Conservation (phyloP, 2,329 filamentous ascomycete species). For the Aspergillus niger region DNA sequence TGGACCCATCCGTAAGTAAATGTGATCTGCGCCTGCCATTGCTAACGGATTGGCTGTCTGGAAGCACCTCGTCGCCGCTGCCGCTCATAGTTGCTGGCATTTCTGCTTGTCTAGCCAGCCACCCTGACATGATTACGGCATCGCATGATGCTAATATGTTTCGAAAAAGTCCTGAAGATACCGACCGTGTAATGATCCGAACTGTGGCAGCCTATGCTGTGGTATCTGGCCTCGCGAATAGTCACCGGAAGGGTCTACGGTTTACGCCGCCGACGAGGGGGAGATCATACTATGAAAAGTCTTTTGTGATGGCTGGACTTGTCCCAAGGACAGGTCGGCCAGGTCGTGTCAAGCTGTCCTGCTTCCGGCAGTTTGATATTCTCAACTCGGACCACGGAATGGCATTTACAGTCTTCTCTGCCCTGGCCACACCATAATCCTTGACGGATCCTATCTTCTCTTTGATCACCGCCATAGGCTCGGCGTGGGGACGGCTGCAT, state of each 20-base stretch:
- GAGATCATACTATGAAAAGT: conserved; percentile 57
- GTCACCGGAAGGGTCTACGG: conserved; percentile 26
- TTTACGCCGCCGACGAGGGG: conserved; percentile 35
- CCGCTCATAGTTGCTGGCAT: conserved; percentile 34
- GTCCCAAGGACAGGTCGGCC: conserved; percentile 52
- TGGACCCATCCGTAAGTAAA: conserved; percentile 27
- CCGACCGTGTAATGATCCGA: conserved; percentile 28
- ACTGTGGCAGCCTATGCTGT: conserved; percentile 30
- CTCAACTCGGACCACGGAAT: conserved; percentile 63
- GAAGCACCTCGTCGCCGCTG: conserved; percentile 25
- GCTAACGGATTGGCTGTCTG: conserved; percentile 7
- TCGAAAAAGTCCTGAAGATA: conserved; percentile 20
- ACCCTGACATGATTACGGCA: conserved; percentile 25
- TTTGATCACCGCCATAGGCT: conserved; percentile 55
- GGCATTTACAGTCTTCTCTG: conserved; percentile 59
- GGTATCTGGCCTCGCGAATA: conserved; percentile 28
- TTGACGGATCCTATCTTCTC: conserved; percentile 58
- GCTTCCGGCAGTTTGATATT: conserved; percentile 57
- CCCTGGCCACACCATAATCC: conserved; percentile 59
- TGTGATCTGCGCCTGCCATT: background rate
- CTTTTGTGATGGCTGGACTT: conserved; percentile 58
- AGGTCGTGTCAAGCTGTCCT: conserved; percentile 49
- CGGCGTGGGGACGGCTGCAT: conserved; percentile 60
- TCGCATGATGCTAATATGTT: conserved; percentile 26
- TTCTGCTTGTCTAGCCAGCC: conserved; percentile 28